Evolutionary conservation across 225 moss, liverwort and hornwort species (phyloP).

Genomic region (Marchantia paleacea): DNA sequence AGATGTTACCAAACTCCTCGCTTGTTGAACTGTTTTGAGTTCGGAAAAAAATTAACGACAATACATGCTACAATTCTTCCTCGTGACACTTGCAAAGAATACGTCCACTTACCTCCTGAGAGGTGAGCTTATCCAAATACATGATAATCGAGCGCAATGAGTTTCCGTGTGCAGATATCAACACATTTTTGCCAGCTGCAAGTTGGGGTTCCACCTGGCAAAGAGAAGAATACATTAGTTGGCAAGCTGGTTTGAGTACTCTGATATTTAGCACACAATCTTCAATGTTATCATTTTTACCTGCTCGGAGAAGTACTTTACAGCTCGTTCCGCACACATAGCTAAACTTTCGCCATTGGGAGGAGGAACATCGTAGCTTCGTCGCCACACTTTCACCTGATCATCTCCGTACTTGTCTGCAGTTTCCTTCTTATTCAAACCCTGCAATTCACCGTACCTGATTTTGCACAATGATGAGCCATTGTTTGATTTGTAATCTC

Average conservation of each 20-base stretch:
- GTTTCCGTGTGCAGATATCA: conserved; percentile 94
- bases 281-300: conserved; percentile 8
- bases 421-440: conserved; percentile 90
- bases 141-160: conserved; percentile 90
- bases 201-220: conserved; percentile 85
- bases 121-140: conserved; percentile 87
- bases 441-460: conserved; percentile 91
- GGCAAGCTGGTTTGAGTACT: not conserved
- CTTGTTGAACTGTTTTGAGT: too few species aligned
- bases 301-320: conserved; percentile 63
- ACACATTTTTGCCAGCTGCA: conserved; percentile 66
- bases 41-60: too few species aligned
- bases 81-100: too few species aligned
- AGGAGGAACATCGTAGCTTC: conserved; percentile 87
- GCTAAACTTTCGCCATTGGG: conserved; percentile 91
- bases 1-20: too few species aligned
- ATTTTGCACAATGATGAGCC: not conserved
- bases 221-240: not conserved
- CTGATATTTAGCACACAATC: not conserved
- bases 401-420: conserved; percentile 80
- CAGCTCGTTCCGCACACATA: conserved; percentile 92
- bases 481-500: too few species aligned
- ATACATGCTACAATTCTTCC: too few species aligned
- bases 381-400: conserved; percentile 82
- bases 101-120: conserved; percentile 51